Base-by-base conservation (phyloP, 306 rosid genomes). In the Acacia crassicarpa region DNA sequence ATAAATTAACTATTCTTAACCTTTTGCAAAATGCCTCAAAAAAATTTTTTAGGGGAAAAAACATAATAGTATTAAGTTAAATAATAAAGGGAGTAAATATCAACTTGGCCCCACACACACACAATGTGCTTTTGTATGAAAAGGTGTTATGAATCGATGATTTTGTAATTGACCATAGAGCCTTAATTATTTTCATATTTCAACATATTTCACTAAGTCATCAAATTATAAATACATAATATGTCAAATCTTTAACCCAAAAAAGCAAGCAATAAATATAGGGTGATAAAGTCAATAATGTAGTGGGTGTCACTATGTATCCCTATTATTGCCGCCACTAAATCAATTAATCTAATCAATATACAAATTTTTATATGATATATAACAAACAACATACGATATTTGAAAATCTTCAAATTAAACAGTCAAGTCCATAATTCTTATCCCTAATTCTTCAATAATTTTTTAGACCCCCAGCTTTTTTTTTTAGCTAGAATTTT, bases 131-230 rank as follows among this genome's bases (percentile, higher is more conserved):
- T 25, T 25, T 25, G 25, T 23, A 41, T 20, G 59, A 67, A 79
- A 79, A 75, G 30, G 56, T 54, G 58, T 51, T 67, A 68, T 32
- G 35, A 32, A 32, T 4, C 3, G 35, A 32, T 79, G 69, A 79
- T 84, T 58, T 58, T 77, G 66, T 40, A 56, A 71, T 79, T 82
- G 79, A 70, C 76, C 54, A 14, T 4, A 14, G 2, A 48, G 65
- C 44, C 67, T 44, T 62, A 43, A 27, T 73, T 80, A 59, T 2
- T 23, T 23, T 23, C 17, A 22, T 70, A 56, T 56, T 56, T 56
- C 80, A 80, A 66, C 78, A n/a, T n/a, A n/a, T 68, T 43, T 78
- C 67, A 43, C 76, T 79, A 25, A 69, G 19, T 46, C 67, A 48
- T 25, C 35, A 85, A 41, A 27, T 25, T 63, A 56, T 56, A 56